A percentile compares a stretch with the other conserved stretches of the same genome.
Conservation (phyloP, 306 rosid genomes). For the Leucaena leucocephala region DNA sequence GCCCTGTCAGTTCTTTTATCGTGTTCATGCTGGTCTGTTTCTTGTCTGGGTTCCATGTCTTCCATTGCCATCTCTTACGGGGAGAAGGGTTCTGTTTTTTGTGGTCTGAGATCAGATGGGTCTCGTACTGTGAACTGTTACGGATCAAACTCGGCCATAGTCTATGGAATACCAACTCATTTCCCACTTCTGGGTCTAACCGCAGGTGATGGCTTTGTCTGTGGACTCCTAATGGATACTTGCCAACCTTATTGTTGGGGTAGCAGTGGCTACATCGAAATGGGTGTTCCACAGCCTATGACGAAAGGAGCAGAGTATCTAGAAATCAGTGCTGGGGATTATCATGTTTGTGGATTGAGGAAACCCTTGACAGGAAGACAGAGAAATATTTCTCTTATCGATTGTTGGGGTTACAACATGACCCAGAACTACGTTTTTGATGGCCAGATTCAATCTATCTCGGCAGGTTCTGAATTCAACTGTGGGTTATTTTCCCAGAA, state of each 20-base stretch:
- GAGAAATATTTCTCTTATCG: slow-evolving; percentile 68
- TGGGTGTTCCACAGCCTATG: slow-evolving; percentile 95
- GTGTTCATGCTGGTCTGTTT: slow-evolving; percentile 49
- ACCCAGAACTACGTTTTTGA: slow-evolving; percentile 72
- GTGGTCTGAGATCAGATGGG: slow-evolving; percentile 86
- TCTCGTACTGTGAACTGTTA: slow-evolving; percentile 80
- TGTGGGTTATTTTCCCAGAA: slow-evolving; percentile 89
- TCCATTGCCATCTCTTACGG: slow-evolving; percentile 87
- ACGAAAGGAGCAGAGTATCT: slow-evolving; percentile 61
- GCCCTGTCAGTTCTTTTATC: slow-evolving; percentile 52
- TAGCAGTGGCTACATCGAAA: slow-evolving; percentile 63
- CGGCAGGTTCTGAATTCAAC: slow-evolving; percentile 87
- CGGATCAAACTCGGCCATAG: slow-evolving; percentile 80
- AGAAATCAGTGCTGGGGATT: slow-evolving; percentile 95
- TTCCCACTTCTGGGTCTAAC: slow-evolving; percentile 76
- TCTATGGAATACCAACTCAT: slow-evolving; percentile 69
- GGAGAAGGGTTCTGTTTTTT: slow-evolving; percentile 76
- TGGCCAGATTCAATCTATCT: slow-evolving; percentile 73
- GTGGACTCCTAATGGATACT: slow-evolving; percentile 84
- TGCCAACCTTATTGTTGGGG: slow-evolving; percentile 97
- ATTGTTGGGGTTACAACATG: slow-evolving; percentile 99
- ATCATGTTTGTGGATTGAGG: slow-evolving; percentile 83
- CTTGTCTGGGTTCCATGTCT: slow-evolving; percentile 92
- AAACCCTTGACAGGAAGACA: slow-evolving; percentile 61
- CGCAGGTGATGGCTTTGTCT: slow-evolving; percentile 87